A percentile compares a stretch with the other conserved stretches of the same genome.
Evolutionary conservation across 2,329 filamentous ascomycete genomes (phyloP).

Genomic region (Biscogniauxia mediterranea): DNA sequence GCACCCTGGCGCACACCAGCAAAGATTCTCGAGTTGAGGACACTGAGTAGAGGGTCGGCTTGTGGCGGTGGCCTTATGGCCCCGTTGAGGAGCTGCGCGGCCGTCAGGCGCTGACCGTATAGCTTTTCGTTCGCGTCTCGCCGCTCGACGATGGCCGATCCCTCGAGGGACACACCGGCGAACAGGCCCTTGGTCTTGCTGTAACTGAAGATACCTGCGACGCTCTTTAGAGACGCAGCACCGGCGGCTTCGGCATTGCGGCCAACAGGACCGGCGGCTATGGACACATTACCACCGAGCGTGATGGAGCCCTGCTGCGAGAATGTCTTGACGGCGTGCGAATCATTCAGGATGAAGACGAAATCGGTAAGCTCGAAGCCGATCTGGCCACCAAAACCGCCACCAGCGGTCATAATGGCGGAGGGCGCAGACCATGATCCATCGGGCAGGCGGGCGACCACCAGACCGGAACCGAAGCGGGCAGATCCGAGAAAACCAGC

Average conservation of each 20-base stretch:
- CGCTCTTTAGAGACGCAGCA: slow-evolving; percentile 83
- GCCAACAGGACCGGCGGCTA: slow-evolving; percentile 90
- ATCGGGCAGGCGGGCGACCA: slow-evolving; percentile 75
- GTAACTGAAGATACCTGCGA: slow-evolving; percentile 94
- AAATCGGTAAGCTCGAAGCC: slow-evolving; percentile 90
- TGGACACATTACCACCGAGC: slow-evolving; percentile 91
- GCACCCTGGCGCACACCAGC: slow-evolving; percentile 55
- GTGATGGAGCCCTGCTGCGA: slow-evolving; percentile 89
- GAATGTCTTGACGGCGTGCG: slow-evolving; percentile 85
- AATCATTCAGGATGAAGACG: slow-evolving; percentile 97
- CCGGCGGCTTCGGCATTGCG: slow-evolving; percentile 95
- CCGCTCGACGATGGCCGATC: slow-evolving; percentile 87
- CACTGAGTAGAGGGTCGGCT: slow-evolving; percentile 78
- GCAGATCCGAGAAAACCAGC: slow-evolving; percentile 82
- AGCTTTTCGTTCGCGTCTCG: slow-evolving; percentile 97
- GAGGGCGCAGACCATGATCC: slow-evolving; percentile 79
- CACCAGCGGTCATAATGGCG: slow-evolving; percentile 77
- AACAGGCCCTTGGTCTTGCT: slow-evolving; percentile 98
- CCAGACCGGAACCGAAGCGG: slow-evolving; percentile 77
- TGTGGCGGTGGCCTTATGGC: slow-evolving; percentile 74
- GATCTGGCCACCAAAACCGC: slow-evolving; percentile 82
- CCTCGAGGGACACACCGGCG: slow-evolving; percentile 91
- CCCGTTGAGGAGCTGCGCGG: slow-evolving; percentile 77
- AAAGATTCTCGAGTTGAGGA: slow-evolving; percentile 85
- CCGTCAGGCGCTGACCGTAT: slow-evolving; percentile 80